phyloP scores from a whole-genome alignment of 805 yeast genomes.

The Candida maltosa region DNA sequence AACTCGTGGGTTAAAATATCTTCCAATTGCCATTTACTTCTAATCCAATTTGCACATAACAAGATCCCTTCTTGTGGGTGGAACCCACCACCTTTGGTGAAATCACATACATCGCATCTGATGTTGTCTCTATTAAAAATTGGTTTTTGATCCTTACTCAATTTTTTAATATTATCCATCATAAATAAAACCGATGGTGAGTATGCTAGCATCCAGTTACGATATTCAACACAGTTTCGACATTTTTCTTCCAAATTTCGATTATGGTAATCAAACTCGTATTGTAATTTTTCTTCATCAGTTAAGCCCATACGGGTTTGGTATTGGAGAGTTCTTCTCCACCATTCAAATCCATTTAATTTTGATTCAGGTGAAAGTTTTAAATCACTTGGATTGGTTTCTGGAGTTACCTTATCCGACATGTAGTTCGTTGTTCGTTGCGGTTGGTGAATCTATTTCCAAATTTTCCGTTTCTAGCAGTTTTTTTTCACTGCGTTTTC shows the following conservation, averaged over 20 bases:
- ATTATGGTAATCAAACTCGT: slow-evolving; percentile 54
- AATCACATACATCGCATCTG: slow-evolving; percentile 81
- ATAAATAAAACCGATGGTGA: slow-evolving; percentile 86
- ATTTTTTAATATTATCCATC: slow-evolving; percentile 75
- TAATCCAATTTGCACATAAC: slow-evolving; percentile 79
- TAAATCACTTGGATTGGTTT: background rate
- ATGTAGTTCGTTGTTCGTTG: too few relatives aligned
- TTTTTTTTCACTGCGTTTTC: too few relatives aligned
- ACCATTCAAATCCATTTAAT: slow-evolving; percentile 67
- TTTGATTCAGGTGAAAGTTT: slow-evolving; percentile 25
- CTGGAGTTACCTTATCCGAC: too few relatives aligned
- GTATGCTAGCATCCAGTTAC: slow-evolving; percentile 75
- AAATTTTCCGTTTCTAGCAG: too few relatives aligned
- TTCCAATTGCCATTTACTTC: slow-evolving; percentile 76
- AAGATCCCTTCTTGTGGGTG: slow-evolving; percentile 86
- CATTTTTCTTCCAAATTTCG: slow-evolving; percentile 53
- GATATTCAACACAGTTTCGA: slow-evolving; percentile 63
- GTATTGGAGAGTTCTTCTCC: slow-evolving; percentile 71
- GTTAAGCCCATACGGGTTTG: slow-evolving; percentile 66
- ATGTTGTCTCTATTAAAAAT: slow-evolving; percentile 47
- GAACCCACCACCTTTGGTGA: slow-evolving; percentile 83
- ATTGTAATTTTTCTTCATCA: slow-evolving; percentile 45
- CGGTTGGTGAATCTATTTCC: too few relatives aligned
- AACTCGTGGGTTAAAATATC: slow-evolving; percentile 91
- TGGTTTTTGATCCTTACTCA: slow-evolving; percentile 42